phyloP scores from a whole-genome alignment of 345 rosid genomes.

The Aquilaria malaccensis region DNA sequence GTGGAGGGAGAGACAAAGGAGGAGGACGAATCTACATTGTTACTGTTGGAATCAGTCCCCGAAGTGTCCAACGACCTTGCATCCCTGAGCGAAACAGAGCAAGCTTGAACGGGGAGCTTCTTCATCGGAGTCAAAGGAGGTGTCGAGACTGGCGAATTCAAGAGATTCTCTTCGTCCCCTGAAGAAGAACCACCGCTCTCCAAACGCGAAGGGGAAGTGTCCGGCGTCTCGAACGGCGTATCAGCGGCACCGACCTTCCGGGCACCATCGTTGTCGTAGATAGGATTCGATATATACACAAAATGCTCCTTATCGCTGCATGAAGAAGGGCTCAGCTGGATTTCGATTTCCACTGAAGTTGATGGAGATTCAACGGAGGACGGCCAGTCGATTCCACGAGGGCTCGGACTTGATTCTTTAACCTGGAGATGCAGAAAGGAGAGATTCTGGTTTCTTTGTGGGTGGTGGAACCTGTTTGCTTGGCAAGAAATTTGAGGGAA shows the following conservation, averaged over 20 bases:
- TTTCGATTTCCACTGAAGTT: constrained; percentile 23
- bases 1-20: constrained; percentile 68
- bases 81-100: constrained; percentile 63
- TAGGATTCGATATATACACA: constrained; percentile 85
- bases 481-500: constrained; percentile 28
- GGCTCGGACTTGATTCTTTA: constrained; percentile 23
- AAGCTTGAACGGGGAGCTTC: constrained; percentile 67
- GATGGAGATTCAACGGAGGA: constrained; percentile 21
- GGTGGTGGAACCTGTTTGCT: constrained; percentile 7
- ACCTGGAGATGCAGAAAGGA: constrained; percentile 16
- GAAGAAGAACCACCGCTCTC: constrained; percentile 35
- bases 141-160: constrained; percentile 21
- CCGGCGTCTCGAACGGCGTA: constrained; percentile 80
- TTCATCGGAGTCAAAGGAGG: constrained; percentile 87
- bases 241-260: constrained; percentile 18
- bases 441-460: constrained; percentile 3
- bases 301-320: constrained; percentile 22
- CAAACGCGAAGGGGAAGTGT: constrained; percentile 67
- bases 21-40: constrained; percentile 49
- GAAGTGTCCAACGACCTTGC: constrained; percentile 46
- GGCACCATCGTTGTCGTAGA: constrained; percentile 42
- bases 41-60: constrained; percentile 45
- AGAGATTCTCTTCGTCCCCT: background rate
- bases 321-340: background rate
- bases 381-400: constrained; percentile 26